Conservation (phyloP, 495 filamentous ascomycete genomes). For the Neurospora sp. region DNA sequence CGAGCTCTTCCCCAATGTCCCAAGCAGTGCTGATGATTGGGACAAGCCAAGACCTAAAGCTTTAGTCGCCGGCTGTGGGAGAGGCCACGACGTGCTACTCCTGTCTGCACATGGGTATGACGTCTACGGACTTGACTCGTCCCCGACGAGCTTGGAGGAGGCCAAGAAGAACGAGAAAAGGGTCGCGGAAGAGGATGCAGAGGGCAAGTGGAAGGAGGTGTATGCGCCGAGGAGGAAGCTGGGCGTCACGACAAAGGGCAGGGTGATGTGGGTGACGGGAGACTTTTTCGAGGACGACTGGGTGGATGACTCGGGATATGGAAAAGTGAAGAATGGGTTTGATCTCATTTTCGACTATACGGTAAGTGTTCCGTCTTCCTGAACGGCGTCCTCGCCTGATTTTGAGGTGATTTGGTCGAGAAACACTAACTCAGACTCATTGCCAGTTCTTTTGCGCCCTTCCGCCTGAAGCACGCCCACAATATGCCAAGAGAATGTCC, state of each 20-base stretch:
- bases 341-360: constrained; percentile 83
- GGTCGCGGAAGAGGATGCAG: constrained; percentile 1
- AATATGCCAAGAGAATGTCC: constrained; percentile 59
- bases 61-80: constrained; percentile 64
- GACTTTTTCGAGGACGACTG: constrained; percentile 67
- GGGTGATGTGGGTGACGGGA: constrained; percentile 48
- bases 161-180: constrained; percentile 39
- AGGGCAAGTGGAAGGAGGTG: constrained; percentile 9
- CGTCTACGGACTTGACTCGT: constrained; percentile 62
- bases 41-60: constrained; percentile 34
- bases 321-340: constrained; percentile 39
- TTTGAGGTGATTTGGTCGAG: background rate
- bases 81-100: constrained; percentile 64
- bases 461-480: constrained; percentile 47
- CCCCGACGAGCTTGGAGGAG: constrained; percentile 42
- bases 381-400: background rate
- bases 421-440: background rate
- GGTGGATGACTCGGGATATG: background rate
- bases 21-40: constrained; percentile 19
- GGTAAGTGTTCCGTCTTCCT: constrained; percentile 33
- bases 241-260: constrained; percentile 39
- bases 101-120: constrained; percentile 64
- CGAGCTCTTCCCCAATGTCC: constrained; percentile 30
- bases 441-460: constrained; percentile 73
- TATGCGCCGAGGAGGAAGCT: constrained; percentile 36